Base-by-base conservation (phyloP, 768 basidiomycete genomes). In the Exidia glandulosa region DNA sequence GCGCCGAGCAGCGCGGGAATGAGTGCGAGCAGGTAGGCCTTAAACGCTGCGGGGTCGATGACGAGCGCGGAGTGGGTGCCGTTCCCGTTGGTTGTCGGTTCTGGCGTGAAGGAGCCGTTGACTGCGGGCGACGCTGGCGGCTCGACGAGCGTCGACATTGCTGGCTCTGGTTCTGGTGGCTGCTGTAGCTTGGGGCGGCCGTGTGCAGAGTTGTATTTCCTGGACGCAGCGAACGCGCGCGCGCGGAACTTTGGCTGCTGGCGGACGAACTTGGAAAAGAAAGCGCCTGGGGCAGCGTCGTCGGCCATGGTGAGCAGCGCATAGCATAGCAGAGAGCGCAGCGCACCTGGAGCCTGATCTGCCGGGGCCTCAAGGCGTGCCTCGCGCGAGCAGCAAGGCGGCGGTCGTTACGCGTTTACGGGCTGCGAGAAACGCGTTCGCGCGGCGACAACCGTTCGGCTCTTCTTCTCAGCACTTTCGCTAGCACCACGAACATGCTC, bases 1-100 rank as follows among this genome's bases (percentile, higher is more conserved):
- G 89, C 85, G n/a, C 84, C 90, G n/a, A 94, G 78, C 1, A 92
- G 79, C 12, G 90, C 87, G 2, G 92, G 91, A 2, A 94, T 75
- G 27, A 94, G 76, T 1, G 82, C 76, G 45, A 81, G 74, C 32
- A 94, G 76, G 72, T 92, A 94, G 9, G 78, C 73, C 61, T 79
- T 82, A 69, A 94, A 90, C 60, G 86, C 71, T 31, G 79, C 76
- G 10, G 86, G 70, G 71, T 93, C 89, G 70, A 90, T 23, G 25
- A 54, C 30, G 30, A 54, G 50, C 25, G 50, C 50, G 14, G 50
- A 27, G 50, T 54, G 50, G 10, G 50, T 54, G 25, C 27, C 30
- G 27, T 9, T 37, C 10, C 36, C 36, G 36, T 54, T 54, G 23
- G 50, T 54, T 6, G 50, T 29, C 25, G 50, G 50, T 14, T 54